Percentiles rank a stretch among this genome's conserved stretches.
These are phyloP conservation scores for Helicostylum pulchrum DNA, from an alignment of 192 early-diverging fungal genomes.

Conservation along the genomic window DNA sequence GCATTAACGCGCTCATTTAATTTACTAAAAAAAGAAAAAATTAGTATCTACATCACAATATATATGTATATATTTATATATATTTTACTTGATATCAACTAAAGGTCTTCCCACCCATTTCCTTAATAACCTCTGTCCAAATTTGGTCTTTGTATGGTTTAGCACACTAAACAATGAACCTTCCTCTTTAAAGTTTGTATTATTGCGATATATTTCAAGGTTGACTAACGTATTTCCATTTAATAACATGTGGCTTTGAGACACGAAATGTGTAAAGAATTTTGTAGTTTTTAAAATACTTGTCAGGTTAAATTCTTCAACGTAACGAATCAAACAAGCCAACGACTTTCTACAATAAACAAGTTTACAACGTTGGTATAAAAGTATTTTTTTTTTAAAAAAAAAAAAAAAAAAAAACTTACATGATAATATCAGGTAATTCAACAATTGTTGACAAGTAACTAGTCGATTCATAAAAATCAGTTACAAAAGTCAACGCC, in stretches of 20 bases:
- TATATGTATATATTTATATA: background rate
- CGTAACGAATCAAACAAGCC: slow-evolving; percentile 56
- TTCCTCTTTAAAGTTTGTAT: slow-evolving; percentile 38
- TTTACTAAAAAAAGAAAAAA: background rate
- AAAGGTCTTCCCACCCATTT: slow-evolving; percentile 71
- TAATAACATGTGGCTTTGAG: slow-evolving; percentile 59
- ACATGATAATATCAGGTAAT: slow-evolving; percentile 27
- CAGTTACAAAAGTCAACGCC: slow-evolving; percentile 42
- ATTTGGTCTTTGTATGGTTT: slow-evolving; percentile 64
- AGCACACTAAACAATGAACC: slow-evolving; percentile 58
- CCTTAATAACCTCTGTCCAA: slow-evolving; percentile 61
- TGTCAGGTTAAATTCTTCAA: slow-evolving; percentile 60
- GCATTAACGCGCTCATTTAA: slow-evolving; percentile 58
- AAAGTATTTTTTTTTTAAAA: background rate
- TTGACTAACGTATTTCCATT: slow-evolving; percentile 63
- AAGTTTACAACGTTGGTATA: background rate
- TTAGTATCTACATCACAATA: background rate
- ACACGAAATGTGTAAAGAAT: slow-evolving; percentile 56
- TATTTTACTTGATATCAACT: slow-evolving; percentile 41
- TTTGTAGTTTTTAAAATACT: slow-evolving; percentile 54
- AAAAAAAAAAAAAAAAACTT: slow-evolving; percentile 1
- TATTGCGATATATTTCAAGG: slow-evolving; percentile 63
- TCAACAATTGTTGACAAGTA: slow-evolving; percentile 22
- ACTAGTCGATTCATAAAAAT: slow-evolving; percentile 35
- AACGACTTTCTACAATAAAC: slow-evolving; percentile 33